Evolutionary conservation across 1,284 basidiomycete species (phyloP), one percentile per base, ranked within the genome.

Genomic region (Pholiota adiposa): DNA sequence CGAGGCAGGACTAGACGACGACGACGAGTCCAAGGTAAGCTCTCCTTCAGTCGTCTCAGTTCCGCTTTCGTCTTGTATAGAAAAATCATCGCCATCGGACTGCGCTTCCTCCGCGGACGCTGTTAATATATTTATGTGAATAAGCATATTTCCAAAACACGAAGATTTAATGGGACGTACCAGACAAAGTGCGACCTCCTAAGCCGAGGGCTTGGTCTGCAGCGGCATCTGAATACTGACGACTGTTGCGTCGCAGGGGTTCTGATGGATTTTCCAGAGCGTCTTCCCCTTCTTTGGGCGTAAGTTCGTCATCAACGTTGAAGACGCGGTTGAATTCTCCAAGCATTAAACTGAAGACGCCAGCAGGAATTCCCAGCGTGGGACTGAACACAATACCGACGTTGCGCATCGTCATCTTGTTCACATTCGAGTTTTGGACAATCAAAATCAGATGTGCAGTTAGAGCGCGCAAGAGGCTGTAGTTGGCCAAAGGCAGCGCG

Each of bases 391-490:
- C 97, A 63, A 99, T 99, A 19, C 96, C 96, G 27, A 99, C 94
- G 72, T 99, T 99, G 34, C 96, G 88, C 86, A 99, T 90, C 46
- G 93, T 97, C 97, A 99, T 99, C 83, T 97, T 99, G 86, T 98
- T 98, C 61, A 91, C 80, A 46, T 85, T 73, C 16, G 94, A 86
- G 72, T 97, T 95, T 73, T 95, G 90, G 49, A 98, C 95, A 68
- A 99, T 93, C 57, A 96, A 84, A 70, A 98, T 97, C 58, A 99
- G 82, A 75, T 99, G 96, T n/a, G 95, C 93, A 11, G 93, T 96
- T 54, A 98, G 82, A 6, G 95, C 94, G 19, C 97, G 90, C 53
- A 99, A 85, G 27, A 99, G 82, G 61, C 92, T 93, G 75, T 98
- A 99, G 76, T 99, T 98, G 65, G 92, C 88, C 25, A 96, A 78